Evolutionary conservation across 176 grass and related monocot genomes (phyloP).

Genomic region (Zoysia pacifica): DNA sequence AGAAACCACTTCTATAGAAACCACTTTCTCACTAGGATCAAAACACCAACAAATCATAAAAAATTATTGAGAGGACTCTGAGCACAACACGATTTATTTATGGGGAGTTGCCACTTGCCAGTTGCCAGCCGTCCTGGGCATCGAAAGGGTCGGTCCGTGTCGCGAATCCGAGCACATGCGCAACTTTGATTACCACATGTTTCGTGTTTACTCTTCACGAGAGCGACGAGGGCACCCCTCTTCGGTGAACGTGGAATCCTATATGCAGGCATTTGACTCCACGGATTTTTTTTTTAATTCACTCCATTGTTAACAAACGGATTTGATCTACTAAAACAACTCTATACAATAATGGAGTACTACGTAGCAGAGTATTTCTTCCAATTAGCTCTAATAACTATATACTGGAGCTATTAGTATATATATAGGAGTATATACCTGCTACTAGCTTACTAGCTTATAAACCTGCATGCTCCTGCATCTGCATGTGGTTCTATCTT

Average conservation of each 20-base stretch:
- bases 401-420: too few relatives aligned
- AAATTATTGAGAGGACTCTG: too few relatives aligned
- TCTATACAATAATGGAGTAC: too few relatives aligned
- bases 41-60: too few relatives aligned
- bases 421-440: too few relatives aligned
- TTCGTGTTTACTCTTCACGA: neutral
- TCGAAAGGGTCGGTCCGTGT: constrained; percentile 21
- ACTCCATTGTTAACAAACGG: neutral
- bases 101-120: neutral
- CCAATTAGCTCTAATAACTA: too few relatives aligned
- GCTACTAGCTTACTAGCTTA: too few relatives aligned
- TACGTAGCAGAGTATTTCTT: too few relatives aligned
- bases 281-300: neutral
- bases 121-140: neutral
- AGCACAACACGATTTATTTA: neutral
- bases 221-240: neutral
- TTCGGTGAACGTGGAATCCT: constrained; percentile 28
- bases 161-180: constrained; percentile 45
- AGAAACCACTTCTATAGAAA: too few relatives aligned
- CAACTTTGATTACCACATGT: constrained; percentile 24
- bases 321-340: neutral
- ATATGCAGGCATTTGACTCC: constrained; percentile 35
- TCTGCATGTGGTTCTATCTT: neutral
- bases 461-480: neutral
- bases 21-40: too few relatives aligned